Evolutionary conservation across 2,329 filamentous ascomycete species (phyloP).

Genomic region (Ophiostoma australiae): DNA sequence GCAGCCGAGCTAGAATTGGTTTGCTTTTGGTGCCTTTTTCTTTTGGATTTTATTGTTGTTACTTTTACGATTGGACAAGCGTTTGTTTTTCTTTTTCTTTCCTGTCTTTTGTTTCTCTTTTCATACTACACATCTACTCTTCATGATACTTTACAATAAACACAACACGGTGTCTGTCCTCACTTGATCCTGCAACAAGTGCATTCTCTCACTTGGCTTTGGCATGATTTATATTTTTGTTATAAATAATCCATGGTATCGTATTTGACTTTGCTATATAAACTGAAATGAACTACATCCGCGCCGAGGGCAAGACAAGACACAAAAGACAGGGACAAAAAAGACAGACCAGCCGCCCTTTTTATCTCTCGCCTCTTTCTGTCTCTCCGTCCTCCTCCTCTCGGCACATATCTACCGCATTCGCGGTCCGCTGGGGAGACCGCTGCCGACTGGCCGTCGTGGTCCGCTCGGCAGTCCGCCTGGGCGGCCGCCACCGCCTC

Average conservation of each 20-base stretch:
- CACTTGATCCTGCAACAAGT: not conserved
- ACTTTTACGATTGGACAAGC: not conserved
- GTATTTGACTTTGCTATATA: not conserved
- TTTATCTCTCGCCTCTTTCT: not conserved
- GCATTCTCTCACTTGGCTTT: not conserved
- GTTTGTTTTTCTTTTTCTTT: not conserved
- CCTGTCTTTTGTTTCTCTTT: not conserved
- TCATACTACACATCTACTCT: not conserved
- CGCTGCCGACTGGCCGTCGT: constrained; percentile 31
- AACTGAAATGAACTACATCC: not conserved
- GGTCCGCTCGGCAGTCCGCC: constrained; percentile 40
- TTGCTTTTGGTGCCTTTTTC: not conserved
- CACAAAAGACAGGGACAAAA: not conserved
- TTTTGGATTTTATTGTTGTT: not conserved
- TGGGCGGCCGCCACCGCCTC: constrained; percentile 31
- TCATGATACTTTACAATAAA: not conserved
- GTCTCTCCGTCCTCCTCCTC: not conserved
- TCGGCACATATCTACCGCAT: constrained; percentile 37
- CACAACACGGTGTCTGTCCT: not conserved
- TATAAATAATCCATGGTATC: not conserved
- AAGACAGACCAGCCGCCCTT: constrained; percentile 7
- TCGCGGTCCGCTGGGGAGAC: constrained; percentile 39
- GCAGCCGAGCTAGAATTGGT: not conserved
- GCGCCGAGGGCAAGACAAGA: not conserved
- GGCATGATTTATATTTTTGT: not conserved